phyloP scores from a whole-genome alignment of 2,329 filamentous ascomycete species.

The Cryoendolithus antarcticus region DNA sequence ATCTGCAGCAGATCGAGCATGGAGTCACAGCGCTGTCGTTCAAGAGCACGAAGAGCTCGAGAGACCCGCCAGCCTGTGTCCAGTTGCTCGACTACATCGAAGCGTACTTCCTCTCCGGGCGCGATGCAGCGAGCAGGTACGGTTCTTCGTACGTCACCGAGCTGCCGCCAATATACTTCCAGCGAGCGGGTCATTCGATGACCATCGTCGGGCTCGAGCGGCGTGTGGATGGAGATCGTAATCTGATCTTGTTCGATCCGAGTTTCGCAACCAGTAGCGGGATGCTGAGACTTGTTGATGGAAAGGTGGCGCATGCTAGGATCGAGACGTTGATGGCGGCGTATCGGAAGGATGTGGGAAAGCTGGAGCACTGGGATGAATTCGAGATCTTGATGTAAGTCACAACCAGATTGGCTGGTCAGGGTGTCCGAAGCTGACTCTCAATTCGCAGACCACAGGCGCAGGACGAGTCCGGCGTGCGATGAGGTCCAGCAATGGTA shows the following conservation, averaged over 20 bases:
- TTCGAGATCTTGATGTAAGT: conserved; percentile 48
- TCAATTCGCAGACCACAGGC: too few relatives aligned
- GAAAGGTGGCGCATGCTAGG: conserved; percentile 24
- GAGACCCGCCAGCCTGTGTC: conserved; percentile 37
- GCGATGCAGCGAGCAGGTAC: conserved; percentile 34
- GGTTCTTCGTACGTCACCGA: conserved; percentile 58
- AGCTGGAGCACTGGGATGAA: conserved; percentile 57
- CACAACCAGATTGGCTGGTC: background rate
- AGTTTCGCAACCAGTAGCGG: conserved; percentile 59
- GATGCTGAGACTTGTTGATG: conserved; percentile 49
- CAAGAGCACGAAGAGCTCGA: conserved; percentile 23
- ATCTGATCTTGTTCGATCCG: conserved; percentile 80
- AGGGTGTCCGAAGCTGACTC: too few relatives aligned
- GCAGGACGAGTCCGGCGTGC: too few relatives aligned
- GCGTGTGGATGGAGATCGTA: conserved; percentile 48
- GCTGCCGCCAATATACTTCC: conserved; percentile 77
- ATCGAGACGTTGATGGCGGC: conserved; percentile 47
- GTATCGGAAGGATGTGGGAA: conserved; percentile 59
- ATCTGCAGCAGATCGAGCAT: conserved; percentile 56
- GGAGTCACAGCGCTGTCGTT: conserved; percentile 40
- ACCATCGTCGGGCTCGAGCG: conserved; percentile 79
- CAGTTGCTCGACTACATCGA: conserved; percentile 57
- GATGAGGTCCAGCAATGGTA: too few relatives aligned
- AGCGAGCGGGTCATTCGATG: conserved; percentile 81
- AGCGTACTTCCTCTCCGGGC: conserved; percentile 54